Evolutionary conservation across 225 moss, liverwort and hornwort genomes (phyloP).

Genomic region (Antitrichia curtipendula): DNA sequence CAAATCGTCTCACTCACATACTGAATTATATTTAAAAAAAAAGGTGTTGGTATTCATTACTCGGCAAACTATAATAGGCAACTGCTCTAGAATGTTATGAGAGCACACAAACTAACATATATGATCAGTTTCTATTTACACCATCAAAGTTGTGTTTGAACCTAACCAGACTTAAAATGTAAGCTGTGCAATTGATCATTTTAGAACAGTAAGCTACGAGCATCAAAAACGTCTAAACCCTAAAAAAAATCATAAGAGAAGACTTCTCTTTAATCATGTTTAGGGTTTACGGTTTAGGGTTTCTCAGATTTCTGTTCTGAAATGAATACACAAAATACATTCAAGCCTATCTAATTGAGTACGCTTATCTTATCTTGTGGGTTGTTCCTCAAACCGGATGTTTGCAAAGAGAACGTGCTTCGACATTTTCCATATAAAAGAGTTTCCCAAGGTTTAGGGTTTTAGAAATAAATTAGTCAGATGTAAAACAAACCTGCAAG

Average conservation of each 20-base stretch:
- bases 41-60: not conserved
- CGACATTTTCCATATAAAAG: too few relatives aligned
- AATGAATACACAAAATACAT: not conserved
- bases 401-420: not conserved
- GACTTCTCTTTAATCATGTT: too few relatives aligned
- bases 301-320: not conserved
- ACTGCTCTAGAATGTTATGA: not conserved
- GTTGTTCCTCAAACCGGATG: not conserved
- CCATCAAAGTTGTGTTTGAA: not conserved
- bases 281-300: too few relatives aligned
- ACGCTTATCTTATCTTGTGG: not conserved
- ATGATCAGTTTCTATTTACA: not conserved
- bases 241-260: too few relatives aligned
- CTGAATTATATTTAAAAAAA: not conserved
- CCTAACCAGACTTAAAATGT: not conserved
- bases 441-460: not conserved
- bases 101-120: not conserved
- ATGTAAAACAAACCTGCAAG: constrained; percentile 25
- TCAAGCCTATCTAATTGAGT: not conserved
- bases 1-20: not conserved
- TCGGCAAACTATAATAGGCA: not conserved
- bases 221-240: not conserved
- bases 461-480: not conserved
- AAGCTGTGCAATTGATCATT: not conserved
- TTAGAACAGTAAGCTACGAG: not conserved